Base-by-base conservation (phyloP, 257 asterid species). In the Oldenlandia corymbosa region DNA sequence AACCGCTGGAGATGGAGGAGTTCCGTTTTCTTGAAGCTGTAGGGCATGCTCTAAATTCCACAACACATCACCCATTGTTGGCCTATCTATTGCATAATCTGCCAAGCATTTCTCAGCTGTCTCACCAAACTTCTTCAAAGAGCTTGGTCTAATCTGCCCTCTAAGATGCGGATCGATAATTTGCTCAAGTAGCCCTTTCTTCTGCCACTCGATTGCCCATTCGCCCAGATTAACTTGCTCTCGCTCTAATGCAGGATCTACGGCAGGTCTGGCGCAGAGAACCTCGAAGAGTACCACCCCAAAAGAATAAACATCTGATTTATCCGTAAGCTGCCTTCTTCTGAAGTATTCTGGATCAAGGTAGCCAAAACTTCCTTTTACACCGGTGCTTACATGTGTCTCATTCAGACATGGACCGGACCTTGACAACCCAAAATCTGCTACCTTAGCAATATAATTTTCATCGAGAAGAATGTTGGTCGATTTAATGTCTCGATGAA, bases 391-490 rank as follows among this genome's bases (percentile, higher is more conserved):
- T n/a, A 65, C 69, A 52, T 65, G 69, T 1, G 51, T 51, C 60
- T 65, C 60, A 24, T 65, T 27, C 18, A 65, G 50, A 23, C 60
- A 37, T 6, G 69, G 69, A 17, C 69, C 69, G 6, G 53, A 37
- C n/a, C 60, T 65, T 5, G 69, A 65, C n/a, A 65, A 47, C 17
- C 69, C 60, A n/a, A 65, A 65, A 16, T 65, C 69, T 13, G 50
- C 60, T 34, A 65, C 69, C 48, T 65, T 65, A 23, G 68, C 58
- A 10, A 54, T 27, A 26, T n/a, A 60, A 30, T 62, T 64, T 24
- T 61, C 68, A 52, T 69, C 74, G 5, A 69, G 68, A 10, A 69
- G 55, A 62, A 69, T 61, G 74, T 69, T 69, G 20, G 74, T 62
- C 7, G 74, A 50, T 42, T 69, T 69, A 37, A 69, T 65, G 30